These are phyloP conservation scores for Sarocladium brachiariae DNA, from an alignment of 2,329 filamentous ascomycete genomes.

Conservation along the genomic window DNA sequence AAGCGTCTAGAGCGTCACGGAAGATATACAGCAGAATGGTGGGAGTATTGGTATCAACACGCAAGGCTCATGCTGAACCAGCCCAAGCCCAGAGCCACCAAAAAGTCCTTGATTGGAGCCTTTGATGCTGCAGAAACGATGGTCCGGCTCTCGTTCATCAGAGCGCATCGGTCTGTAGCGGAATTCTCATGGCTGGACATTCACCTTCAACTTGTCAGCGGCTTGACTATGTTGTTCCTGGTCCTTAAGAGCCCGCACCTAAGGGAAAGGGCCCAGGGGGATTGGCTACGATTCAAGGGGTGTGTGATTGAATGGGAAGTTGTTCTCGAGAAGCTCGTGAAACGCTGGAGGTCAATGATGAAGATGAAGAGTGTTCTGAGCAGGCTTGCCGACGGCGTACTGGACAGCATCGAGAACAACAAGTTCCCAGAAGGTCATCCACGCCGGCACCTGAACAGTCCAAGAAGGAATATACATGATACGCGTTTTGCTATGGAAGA, in stretches of 20 bases:
- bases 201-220: slow-evolving; percentile 19
- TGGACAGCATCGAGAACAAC: slow-evolving; percentile 12
- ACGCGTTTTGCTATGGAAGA: background rate
- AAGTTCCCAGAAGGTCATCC: background rate
- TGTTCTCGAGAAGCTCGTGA: slow-evolving; percentile 14
- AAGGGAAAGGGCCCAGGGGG: slow-evolving; percentile 11
- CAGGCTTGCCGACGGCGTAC: slow-evolving; percentile 12
- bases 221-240: slow-evolving; percentile 18
- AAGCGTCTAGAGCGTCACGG: background rate
- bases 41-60: slow-evolving; percentile 18
- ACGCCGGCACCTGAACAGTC: background rate
- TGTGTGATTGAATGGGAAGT: slow-evolving; percentile 17
- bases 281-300: slow-evolving; percentile 18
- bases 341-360: slow-evolving; percentile 14
- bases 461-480: background rate
- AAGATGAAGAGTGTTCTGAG: slow-evolving; percentile 12
- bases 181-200: slow-evolving; percentile 19
- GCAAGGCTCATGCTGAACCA: slow-evolving; percentile 17
- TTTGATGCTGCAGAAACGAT: slow-evolving; percentile 16
- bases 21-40: slow-evolving; percentile 14
- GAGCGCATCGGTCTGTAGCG: slow-evolving; percentile 13
- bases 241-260: slow-evolving; percentile 13
- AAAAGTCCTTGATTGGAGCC: slow-evolving; percentile 12
- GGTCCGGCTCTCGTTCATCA: slow-evolving; percentile 17
- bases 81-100: slow-evolving; percentile 12